phyloP scores from a whole-genome alignment of 148 eudicot species.

The Linanthus parryae region DNA sequence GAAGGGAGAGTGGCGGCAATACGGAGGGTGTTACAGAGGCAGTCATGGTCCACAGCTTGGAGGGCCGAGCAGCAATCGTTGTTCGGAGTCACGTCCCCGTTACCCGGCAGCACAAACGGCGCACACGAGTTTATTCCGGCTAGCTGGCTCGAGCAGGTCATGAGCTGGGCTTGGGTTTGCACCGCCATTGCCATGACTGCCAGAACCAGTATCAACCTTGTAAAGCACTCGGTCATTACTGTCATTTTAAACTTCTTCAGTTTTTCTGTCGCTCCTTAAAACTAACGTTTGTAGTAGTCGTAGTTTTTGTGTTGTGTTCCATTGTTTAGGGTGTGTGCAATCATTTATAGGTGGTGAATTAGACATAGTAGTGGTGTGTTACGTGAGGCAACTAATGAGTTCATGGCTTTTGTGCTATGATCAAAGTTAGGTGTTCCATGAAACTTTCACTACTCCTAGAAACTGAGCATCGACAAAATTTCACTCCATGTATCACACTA shows the following conservation, averaged over 20 bases:
- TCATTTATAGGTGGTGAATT: neutral
- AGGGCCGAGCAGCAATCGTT: slow-evolving; percentile 71
- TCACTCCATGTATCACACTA: too few species aligned
- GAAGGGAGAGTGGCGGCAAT: slow-evolving; percentile 61
- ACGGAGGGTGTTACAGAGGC: slow-evolving; percentile 70
- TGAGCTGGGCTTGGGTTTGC: slow-evolving; percentile 17
- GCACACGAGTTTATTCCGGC: slow-evolving; percentile 51
- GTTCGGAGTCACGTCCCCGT: slow-evolving; percentile 43
- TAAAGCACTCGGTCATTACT: too few species aligned
- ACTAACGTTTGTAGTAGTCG: neutral
- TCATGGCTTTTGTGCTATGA: too few species aligned
- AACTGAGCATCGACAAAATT: too few species aligned
- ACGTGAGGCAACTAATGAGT: slow-evolving; percentile 8
- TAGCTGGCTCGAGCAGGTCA: slow-evolving; percentile 35
- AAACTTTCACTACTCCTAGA: too few species aligned
- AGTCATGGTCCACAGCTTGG: slow-evolving; percentile 47
- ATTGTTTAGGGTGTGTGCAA: neutral
- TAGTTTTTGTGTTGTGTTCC: neutral
- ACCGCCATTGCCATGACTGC: slow-evolving; percentile 9
- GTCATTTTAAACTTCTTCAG: too few species aligned
- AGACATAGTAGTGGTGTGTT: neutral
- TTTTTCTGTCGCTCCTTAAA: too few species aligned
- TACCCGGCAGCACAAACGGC: slow-evolving; percentile 65
- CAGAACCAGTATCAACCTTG: slow-evolving; percentile 12
- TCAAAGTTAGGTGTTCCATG: too few species aligned